Conservation (phyloP, 495 filamentous ascomycete genomes). For the Pseudoneurospora amorphoporcata region DNA sequence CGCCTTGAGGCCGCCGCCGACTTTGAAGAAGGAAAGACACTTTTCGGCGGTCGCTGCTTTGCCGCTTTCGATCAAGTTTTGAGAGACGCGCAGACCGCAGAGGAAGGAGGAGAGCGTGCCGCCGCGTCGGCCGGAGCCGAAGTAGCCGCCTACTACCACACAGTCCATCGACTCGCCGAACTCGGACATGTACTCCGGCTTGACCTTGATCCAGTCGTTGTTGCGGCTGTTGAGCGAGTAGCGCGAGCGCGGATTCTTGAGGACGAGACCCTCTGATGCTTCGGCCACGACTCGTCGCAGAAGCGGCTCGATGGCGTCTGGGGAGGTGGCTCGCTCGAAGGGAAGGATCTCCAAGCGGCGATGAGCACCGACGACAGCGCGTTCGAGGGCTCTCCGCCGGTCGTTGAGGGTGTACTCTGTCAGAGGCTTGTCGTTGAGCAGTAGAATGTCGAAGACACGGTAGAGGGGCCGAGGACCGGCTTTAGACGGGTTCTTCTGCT, state of each 20-base stretch:
- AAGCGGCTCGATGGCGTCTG: constrained; percentile 62
- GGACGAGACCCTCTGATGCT: constrained; percentile 79
- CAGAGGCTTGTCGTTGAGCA: constrained; percentile 70
- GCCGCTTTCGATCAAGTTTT: constrained; percentile 46
- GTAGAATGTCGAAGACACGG: constrained; percentile 79
- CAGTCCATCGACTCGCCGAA: constrained; percentile 91
- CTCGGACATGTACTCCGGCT: constrained; percentile 97
- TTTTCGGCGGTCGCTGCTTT: constrained; percentile 51
- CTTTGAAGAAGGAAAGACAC: constrained; percentile 90
- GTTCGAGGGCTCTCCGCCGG: constrained; percentile 63
- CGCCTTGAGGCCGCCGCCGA: constrained; percentile 83
- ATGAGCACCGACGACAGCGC: constrained; percentile 51
- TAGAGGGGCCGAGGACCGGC: constrained; percentile 72
- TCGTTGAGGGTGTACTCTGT: constrained; percentile 78
- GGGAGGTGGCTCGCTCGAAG: constrained; percentile 54
- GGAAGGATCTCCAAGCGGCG: constrained; percentile 77
- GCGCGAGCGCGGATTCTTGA: constrained; percentile 84
- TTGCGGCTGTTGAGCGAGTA: constrained; percentile 87
- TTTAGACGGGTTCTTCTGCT: constrained; percentile 65
- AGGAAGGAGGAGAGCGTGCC: constrained; percentile 77
- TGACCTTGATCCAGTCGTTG: constrained; percentile 98
- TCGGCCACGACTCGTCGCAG: constrained; percentile 79
- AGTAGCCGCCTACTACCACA: constrained; percentile 86
- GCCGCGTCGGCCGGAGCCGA: constrained; percentile 74
- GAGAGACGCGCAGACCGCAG: constrained; percentile 71